Base-by-base conservation (phyloP, 1,139 yeast genomes). In the Wickerhamiella infanticola region DNA sequence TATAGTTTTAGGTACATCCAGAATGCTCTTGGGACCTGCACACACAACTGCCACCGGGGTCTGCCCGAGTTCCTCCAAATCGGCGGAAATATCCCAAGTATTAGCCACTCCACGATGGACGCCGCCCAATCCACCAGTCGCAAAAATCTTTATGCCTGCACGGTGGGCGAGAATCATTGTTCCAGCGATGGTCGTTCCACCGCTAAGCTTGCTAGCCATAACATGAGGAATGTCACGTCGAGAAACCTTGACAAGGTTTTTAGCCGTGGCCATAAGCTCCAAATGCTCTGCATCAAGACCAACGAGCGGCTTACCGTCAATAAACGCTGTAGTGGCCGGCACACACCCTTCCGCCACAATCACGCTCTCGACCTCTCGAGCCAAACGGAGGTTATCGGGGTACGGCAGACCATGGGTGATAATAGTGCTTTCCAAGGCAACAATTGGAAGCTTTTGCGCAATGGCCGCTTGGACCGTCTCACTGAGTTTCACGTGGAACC, bases 121-220 rank as follows among this genome's bases (percentile, higher is more conserved):
- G 13, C 96, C 96, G 6, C 96, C 95, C 27, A 85, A 69, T 1
- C 96, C 96, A 37, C 96, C 96, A 2, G 95, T 86, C 1, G 94
- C 94, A 69, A 85, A 86, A 24, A 86, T 86, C 53, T 74, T 72
- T 54, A 85, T 82, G 0, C 94, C 93, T 0, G 88, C 88, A 57
- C 65, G 58, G 46, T 78, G 70, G 0, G 95, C 79, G 13, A 86
- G 62, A 13, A 85, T 81, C 94, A 85, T 83, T 0, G 95, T 85
- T 44, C 83, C 80, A 1, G 95, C 85, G 50, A 85, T 83, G 0
- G 96, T 85, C 1, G 96, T 86, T 1, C 95, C 95, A 3, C 96
- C 96, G 46, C 74, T 68, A 33, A 76, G 61, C 40, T 67, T 64
- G 39, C 69, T 66, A 26, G 88, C 75, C 75, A 84, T 75, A 2